Evolutionary conservation across 805 yeast genomes (phyloP).

Genomic region (Cephaloascus fragrans): DNA sequence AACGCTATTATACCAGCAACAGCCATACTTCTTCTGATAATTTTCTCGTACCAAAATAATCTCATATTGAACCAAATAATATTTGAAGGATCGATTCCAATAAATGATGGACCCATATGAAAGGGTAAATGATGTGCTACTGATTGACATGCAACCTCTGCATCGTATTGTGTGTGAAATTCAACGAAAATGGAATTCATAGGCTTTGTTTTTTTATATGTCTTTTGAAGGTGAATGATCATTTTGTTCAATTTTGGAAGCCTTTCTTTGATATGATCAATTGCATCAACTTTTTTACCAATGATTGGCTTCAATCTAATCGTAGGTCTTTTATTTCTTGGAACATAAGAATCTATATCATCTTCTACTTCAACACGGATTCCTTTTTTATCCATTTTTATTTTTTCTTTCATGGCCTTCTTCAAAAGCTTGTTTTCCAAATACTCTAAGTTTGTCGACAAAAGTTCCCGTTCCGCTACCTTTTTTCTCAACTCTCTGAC

Average conservation of each 20-base stretch:
- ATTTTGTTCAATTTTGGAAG: slow-evolving; percentile 50
- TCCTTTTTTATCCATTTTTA: slow-evolving; percentile 62
- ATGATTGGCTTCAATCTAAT: slow-evolving; percentile 29
- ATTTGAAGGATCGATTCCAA: slow-evolving; percentile 56
- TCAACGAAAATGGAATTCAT: slow-evolving; percentile 76
- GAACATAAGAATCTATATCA: slow-evolving; percentile 48
- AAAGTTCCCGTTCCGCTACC: slow-evolving; percentile 47
- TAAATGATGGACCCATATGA: slow-evolving; percentile 47
- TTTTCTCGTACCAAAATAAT: slow-evolving; percentile 72
- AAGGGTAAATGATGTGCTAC: slow-evolving; percentile 57
- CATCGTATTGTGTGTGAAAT: slow-evolving; percentile 65
- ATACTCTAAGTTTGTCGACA: slow-evolving; percentile 56
- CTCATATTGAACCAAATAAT: slow-evolving; percentile 67
- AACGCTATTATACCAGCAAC: slow-evolving; percentile 43
- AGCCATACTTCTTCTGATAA: slow-evolving; percentile 44
- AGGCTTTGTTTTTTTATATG: slow-evolving; percentile 39
- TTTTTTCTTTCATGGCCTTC: slow-evolving; percentile 52
- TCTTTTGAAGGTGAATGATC: slow-evolving; percentile 43
- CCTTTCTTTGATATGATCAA: slow-evolving; percentile 44
- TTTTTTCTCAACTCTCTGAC: slow-evolving; percentile 41
- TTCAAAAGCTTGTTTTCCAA: slow-evolving; percentile 51
- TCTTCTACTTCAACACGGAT: slow-evolving; percentile 29
- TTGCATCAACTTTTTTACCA: slow-evolving; percentile 58
- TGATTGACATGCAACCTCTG: slow-evolving; percentile 64
- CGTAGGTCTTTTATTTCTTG: slow-evolving; percentile 60